Conservation (phyloP, 2,329 filamentous ascomycete genomes). For the Fusarium euwallaceae region DNA sequence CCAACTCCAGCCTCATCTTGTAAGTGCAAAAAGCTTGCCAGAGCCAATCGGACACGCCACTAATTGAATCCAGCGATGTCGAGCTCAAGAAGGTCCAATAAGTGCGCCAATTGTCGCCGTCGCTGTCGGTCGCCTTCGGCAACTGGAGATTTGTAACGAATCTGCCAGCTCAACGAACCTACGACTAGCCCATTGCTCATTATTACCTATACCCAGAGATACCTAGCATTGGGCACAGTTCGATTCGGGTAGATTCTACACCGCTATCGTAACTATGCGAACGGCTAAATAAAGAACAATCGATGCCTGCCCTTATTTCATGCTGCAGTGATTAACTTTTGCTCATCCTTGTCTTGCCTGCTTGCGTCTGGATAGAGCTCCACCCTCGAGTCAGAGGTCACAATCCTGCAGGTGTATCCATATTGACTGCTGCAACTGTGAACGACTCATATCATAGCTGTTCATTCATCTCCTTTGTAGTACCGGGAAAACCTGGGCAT, state of each 20-base stretch:
- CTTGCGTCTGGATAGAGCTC: neutral
- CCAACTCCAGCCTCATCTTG: constrained; percentile 84
- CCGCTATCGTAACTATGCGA: constrained; percentile 11
- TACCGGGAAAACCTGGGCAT: neutral
- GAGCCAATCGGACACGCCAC: neutral
- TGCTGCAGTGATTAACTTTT: constrained; percentile 1
- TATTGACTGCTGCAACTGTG: neutral
- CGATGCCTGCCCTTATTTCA: constrained; percentile 7
- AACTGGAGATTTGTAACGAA: constrained; percentile 10
- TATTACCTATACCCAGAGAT: constrained; percentile 21
- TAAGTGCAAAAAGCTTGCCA: constrained; percentile 64
- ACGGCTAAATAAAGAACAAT: constrained; percentile 20
- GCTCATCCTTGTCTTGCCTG: neutral
- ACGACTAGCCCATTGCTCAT: constrained; percentile 13
- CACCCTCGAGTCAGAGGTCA: neutral
- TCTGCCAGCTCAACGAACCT: neutral
- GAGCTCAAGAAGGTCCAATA: constrained; percentile 74
- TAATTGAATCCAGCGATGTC: constrained; percentile 68
- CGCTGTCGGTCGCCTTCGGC: constrained; percentile 18
- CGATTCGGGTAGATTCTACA: neutral
- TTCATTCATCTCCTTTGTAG: neutral
- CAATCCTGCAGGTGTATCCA: neutral
- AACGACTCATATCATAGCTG: neutral
- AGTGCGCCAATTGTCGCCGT: constrained; percentile 11
- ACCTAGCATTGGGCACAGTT: neutral